Conservation (phyloP, 192 early-diverging fungal genomes). For the Chytriomyces confervae region DNA sequence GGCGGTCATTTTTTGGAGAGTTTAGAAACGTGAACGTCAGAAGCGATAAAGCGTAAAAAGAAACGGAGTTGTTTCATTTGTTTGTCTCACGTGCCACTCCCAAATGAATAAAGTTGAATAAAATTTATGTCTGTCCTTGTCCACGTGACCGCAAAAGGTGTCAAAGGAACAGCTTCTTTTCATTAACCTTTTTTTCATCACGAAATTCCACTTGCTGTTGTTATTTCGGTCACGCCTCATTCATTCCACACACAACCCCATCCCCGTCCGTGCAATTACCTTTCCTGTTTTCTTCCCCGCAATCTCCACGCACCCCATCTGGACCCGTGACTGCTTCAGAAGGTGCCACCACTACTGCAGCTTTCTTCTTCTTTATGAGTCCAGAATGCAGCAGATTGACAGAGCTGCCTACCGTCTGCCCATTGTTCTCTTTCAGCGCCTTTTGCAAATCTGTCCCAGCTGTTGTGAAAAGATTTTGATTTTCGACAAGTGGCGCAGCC, state of each 20-base stretch:
- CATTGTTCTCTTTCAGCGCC: background rate
- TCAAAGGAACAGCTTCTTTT: too few species aligned
- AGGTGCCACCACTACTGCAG: too few species aligned
- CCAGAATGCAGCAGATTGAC: constrained; percentile 19
- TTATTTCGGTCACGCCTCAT: too few species aligned
- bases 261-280: too few species aligned
- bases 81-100: background rate
- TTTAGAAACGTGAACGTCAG: background rate
- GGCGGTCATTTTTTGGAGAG: background rate
- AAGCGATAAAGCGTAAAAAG: background rate
- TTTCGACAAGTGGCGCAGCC: constrained; percentile 1
- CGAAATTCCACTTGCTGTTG: too few species aligned
- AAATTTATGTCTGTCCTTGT: background rate
- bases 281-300: too few species aligned
- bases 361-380: constrained; percentile 27
- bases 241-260: too few species aligned
- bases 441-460: background rate
- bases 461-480: background rate
- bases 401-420: background rate
- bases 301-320: too few species aligned
- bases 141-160: too few species aligned
- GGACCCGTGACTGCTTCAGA: too few species aligned
- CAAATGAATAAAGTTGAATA: background rate
- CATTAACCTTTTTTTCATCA: too few species aligned
- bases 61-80: background rate